Evolutionary conservation across 352 stramenopile species (phyloP).

Genomic region (Halophytophthora polymorphica): DNA sequence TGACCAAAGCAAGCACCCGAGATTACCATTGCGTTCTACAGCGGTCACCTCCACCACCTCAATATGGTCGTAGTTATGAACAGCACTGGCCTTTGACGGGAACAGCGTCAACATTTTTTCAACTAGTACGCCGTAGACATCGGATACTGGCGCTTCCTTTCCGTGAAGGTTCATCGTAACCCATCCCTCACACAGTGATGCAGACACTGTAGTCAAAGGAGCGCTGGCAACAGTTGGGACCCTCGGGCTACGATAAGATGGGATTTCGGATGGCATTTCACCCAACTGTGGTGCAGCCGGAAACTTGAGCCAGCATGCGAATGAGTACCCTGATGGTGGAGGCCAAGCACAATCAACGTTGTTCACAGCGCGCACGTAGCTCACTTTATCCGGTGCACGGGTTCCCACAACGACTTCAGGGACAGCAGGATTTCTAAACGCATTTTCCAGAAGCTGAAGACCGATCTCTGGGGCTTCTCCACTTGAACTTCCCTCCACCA

Average conservation of each 20-base stretch:
- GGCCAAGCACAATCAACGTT: constrained; percentile 60
- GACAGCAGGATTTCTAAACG: constrained; percentile 41
- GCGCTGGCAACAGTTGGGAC: too few relatives aligned
- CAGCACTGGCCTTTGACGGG: constrained; percentile 31
- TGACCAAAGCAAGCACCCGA: constrained; percentile 52
- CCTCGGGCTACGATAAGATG: too few relatives aligned
- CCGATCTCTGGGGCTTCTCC: constrained; percentile 27
- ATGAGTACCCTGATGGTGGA: constrained; percentile 68
- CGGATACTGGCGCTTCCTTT: constrained; percentile 26
- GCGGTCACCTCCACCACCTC: constrained; percentile 43
- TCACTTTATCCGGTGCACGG: constrained; percentile 46
- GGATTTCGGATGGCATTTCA: too few relatives aligned
- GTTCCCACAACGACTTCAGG: constrained; percentile 57
- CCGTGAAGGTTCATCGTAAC: constrained; percentile 39
- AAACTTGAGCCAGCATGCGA: constrained; percentile 74
- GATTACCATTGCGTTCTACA: constrained; percentile 24
- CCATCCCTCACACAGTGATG: constrained; percentile 58
- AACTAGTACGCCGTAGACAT: constrained; percentile 63
- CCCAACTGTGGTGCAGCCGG: constrained; percentile 17
- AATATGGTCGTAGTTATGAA: constrained; percentile 25
- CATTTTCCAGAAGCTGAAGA: constrained; percentile 36
- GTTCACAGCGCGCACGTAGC: constrained; percentile 69
- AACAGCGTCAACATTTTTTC: constrained; percentile 58
- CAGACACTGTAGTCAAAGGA: constrained; percentile 28
- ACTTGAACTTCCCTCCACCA: not conserved